A percentile compares a stretch with the other conserved stretches of the same genome.
Evolutionary conservation across 148 eudicot species (phyloP).

Genomic region (Persicaria maculosa): DNA sequence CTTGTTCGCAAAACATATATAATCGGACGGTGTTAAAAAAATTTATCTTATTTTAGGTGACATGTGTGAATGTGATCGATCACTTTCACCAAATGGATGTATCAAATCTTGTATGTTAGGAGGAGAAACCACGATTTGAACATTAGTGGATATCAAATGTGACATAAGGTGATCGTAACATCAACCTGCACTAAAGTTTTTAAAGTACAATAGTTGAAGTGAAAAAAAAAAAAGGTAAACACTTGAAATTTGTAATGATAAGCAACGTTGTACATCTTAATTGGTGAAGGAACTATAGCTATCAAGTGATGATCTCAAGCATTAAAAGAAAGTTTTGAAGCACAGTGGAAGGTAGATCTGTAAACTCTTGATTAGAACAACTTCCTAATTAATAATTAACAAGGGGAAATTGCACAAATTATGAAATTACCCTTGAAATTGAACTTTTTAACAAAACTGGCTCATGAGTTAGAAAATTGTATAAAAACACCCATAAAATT

Average conservation of each 20-base stretch:
- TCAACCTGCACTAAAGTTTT: neutral
- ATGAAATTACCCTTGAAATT: too few species aligned
- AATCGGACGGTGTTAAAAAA: neutral
- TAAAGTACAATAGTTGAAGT: neutral
- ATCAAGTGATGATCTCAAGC: constrained; percentile 4
- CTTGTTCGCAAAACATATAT: neutral
- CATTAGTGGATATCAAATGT: too few species aligned
- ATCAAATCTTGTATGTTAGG: neutral
- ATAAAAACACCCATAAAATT: too few species aligned
- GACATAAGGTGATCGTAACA: neutral
- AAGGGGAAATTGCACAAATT: too few species aligned
- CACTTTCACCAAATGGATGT: neutral
- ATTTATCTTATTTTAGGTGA: neutral
- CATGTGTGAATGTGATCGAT: neutral
- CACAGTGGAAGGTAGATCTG: constrained; percentile 11
- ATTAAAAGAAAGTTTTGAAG: constrained; percentile 2
- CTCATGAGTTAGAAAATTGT: too few species aligned
- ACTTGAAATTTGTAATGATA: neutral
- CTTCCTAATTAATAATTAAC: neutral
- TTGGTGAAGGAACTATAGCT: constrained; percentile 1
- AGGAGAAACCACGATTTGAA: too few species aligned
- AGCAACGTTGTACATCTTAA: constrained; percentile 2
- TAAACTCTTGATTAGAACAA: constrained; percentile 1
- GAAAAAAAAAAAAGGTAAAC: neutral
- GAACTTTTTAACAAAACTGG: too few species aligned